Evolutionary conservation across 2,329 filamentous ascomycete species (phyloP).

Genomic region (Metarhizium rileyi): DNA sequence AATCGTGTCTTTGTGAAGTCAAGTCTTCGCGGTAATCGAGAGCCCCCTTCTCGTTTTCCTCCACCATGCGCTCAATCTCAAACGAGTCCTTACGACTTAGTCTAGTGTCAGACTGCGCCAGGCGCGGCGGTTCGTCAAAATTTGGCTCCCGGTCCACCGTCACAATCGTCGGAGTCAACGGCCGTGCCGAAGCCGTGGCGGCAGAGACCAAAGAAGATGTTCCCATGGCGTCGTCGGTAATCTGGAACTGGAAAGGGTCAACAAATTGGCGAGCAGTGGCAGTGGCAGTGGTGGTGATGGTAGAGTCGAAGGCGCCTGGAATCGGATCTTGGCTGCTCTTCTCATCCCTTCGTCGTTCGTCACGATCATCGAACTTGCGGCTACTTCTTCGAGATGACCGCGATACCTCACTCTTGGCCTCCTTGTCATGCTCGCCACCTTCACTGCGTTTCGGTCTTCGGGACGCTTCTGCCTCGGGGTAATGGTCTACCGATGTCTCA

Average conservation of each 20-base stretch:
- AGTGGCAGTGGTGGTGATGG: background rate
- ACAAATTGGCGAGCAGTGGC: conserved; percentile 20
- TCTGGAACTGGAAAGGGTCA: conserved; percentile 51
- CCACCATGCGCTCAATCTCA: conserved; percentile 29
- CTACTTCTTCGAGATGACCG: conserved; percentile 14
- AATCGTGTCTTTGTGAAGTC: conserved; percentile 16
- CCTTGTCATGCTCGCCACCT: conserved; percentile 17
- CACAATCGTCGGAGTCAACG: conserved; percentile 39
- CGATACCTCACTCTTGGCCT: conserved; percentile 17
- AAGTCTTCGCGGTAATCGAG: conserved; percentile 10
- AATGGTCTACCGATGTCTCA: conserved; percentile 16
- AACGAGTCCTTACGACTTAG: conserved; percentile 41
- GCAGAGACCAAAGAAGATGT: background rate
- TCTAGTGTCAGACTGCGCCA: conserved; percentile 22
- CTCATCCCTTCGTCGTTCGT: conserved; percentile 19
- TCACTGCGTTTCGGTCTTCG: conserved; percentile 15
- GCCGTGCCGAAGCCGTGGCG: conserved; percentile 17
- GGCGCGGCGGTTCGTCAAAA: conserved; percentile 29
- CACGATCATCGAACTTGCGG: conserved; percentile 14
- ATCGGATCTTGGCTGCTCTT: conserved; percentile 17
- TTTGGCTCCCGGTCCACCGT: conserved; percentile 45
- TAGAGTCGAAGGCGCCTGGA: conserved; percentile 8
- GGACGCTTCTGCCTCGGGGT: conserved; percentile 14
- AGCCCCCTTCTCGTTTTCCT: conserved; percentile 18
- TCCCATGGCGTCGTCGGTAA: conserved; percentile 35